Evolutionary conservation across 1,284 basidiomycete genomes (phyloP).

Genomic region (Veloboletus limbatus): DNA sequence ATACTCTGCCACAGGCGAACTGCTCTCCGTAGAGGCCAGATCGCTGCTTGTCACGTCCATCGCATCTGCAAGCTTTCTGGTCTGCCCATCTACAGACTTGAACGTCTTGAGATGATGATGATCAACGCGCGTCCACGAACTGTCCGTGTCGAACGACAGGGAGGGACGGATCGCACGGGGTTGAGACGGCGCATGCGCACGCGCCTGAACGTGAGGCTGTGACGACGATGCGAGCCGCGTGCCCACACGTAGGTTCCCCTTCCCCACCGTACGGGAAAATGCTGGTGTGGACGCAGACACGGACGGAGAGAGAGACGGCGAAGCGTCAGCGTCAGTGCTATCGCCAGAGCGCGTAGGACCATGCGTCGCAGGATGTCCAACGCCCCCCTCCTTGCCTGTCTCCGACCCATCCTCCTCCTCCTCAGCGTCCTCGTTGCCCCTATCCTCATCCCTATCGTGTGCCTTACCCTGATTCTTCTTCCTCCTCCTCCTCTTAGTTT

Average conservation of each 20-base stretch:
- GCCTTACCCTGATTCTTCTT: conserved; percentile 37
- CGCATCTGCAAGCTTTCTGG: conserved; percentile 16
- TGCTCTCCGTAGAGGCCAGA: conserved; percentile 51
- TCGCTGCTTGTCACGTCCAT: conserved; percentile 49
- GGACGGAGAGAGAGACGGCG: conserved; percentile 4
- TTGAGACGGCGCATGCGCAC: neutral
- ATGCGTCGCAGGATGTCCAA: neutral
- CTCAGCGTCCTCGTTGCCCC: neutral
- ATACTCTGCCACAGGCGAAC: conserved; percentile 48
- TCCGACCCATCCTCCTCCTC: conserved; percentile 24
- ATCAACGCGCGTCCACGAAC: conserved; percentile 52
- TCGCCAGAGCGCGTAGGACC: conserved; percentile 10
- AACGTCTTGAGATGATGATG: conserved; percentile 18
- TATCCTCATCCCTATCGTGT: conserved; percentile 28
- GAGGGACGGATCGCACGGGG: conserved; percentile 13
- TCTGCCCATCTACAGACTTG: conserved; percentile 14
- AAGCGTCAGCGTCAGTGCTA: conserved; percentile 20
- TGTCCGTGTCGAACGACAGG: conserved; percentile 37
- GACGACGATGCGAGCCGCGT: conserved; percentile 2
- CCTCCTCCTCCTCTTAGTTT: conserved; percentile 42
- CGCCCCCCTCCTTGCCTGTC: conserved; percentile 10
- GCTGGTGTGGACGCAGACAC: conserved; percentile 1
- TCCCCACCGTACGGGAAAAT: conserved; percentile 6
- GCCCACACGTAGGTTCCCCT: neutral
- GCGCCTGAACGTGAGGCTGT: conserved; percentile 5